phyloP scores from a whole-genome alignment of 140 eudicot genomes.

The Erigeron philadelphicus region DNA sequence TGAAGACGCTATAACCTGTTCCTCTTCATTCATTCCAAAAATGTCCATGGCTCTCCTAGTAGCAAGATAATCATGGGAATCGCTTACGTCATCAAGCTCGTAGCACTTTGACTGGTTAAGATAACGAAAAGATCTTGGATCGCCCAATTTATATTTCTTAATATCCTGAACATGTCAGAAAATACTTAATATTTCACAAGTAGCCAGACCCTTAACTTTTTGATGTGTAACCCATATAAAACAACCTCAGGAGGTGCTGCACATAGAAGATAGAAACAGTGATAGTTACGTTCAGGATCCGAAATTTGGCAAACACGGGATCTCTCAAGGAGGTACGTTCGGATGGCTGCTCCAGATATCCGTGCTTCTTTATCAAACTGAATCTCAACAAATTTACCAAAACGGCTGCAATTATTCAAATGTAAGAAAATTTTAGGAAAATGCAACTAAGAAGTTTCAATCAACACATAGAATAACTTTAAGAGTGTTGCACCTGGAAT shows the following conservation, averaged over 20 bases:
- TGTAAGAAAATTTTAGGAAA: slow-evolving; percentile 13
- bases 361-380: slow-evolving; percentile 85
- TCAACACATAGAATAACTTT: slow-evolving; percentile 19
- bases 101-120: slow-evolving; percentile 81
- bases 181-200: slow-evolving; percentile 17
- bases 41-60: slow-evolving; percentile 96
- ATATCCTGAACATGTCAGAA: slow-evolving; percentile 53
- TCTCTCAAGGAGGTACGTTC: slow-evolving; percentile 93
- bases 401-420: slow-evolving; percentile 62
- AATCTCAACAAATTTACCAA: slow-evolving; percentile 96
- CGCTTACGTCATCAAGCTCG: slow-evolving; percentile 76
- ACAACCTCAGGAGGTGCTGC: slow-evolving; percentile 91
- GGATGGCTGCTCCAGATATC: slow-evolving; percentile 95
- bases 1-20: slow-evolving; percentile 60
- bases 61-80: slow-evolving; percentile 86
- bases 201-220: neutral
- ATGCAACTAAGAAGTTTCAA: neutral
- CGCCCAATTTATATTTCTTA: slow-evolving; percentile 77
- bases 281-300: slow-evolving; percentile 94
- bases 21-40: slow-evolving; percentile 81
- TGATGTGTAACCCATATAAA: neutral
- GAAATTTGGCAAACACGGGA: slow-evolving; percentile 98
- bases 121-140: slow-evolving; percentile 71
- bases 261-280: slow-evolving; percentile 92
- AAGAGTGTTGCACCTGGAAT: slow-evolving; percentile 63